Conservation (phyloP, 1,284 basidiomycete genomes). For the Polyporus tsugae region DNA sequence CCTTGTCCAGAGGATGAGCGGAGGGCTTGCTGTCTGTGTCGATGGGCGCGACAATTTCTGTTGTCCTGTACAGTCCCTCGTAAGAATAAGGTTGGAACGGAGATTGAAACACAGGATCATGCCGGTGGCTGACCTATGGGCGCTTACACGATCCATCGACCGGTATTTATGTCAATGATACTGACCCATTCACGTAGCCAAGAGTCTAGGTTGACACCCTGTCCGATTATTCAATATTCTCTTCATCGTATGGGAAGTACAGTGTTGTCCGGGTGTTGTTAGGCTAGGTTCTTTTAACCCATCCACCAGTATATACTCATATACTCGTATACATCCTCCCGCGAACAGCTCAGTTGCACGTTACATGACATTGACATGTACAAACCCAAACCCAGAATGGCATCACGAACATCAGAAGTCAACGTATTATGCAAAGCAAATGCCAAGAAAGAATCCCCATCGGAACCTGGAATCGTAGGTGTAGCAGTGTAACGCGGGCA, state of each 20-base stretch:
- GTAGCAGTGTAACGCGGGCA: no score
- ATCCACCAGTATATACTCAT: background rate
- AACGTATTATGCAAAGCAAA: background rate
- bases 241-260: no score
- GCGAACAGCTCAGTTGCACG: background rate
- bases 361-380: background rate
- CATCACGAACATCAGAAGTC: no score
- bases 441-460: no score
- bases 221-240: no score
- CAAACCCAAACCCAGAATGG: background rate
- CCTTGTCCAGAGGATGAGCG: constrained; percentile 34
- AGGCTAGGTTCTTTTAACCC: no score
- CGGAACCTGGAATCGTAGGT: no score
- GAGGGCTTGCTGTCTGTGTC: constrained; percentile 32
- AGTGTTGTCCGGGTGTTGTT: no score
- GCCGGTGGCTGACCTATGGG: background rate
- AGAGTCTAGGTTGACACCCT: no score
- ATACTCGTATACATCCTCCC: background rate
- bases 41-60: constrained; percentile 31
- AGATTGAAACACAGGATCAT: constrained; percentile 12
- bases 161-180: no score
- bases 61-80: constrained; percentile 34
- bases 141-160: no score
- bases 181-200: no score
- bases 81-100: constrained; percentile 26